A percentile compares a stretch with the other conserved stretches of the same genome.
These are phyloP conservation scores for Nannizzia gypsea DNA, from an alignment of 2,329 filamentous ascomycete species.

Conservation along the genomic window DNA sequence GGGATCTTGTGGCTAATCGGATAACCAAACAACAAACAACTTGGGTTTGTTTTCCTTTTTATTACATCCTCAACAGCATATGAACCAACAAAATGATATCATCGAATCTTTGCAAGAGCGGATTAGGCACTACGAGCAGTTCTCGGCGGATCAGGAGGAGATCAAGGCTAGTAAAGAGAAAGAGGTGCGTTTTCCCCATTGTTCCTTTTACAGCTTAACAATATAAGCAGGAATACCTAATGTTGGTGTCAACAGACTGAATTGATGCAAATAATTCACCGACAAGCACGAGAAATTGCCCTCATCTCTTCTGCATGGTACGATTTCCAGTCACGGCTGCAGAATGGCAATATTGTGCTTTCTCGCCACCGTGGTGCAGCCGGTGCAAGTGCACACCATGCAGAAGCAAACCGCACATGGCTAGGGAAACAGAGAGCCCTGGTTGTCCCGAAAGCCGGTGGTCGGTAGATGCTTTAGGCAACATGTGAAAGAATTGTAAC, in stretches of 20 bases:
- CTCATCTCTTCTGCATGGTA: constrained; percentile 39
- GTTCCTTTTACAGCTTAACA: neutral
- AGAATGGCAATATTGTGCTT: constrained; percentile 33
- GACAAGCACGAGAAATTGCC: constrained; percentile 33
- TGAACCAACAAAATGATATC: constrained; percentile 32
- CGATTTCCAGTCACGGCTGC: constrained; percentile 35
- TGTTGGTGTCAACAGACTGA: constrained; percentile 22
- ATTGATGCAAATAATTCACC: constrained; percentile 30
- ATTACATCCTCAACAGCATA: constrained; percentile 24
- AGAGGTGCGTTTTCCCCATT: constrained; percentile 23
- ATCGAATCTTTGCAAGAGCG: constrained; percentile 33
- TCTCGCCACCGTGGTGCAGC: constrained; percentile 29
- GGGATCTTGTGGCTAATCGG: constrained; percentile 13
- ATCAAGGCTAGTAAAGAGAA: constrained; percentile 29
- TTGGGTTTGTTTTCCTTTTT: constrained; percentile 4
- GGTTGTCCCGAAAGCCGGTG: constrained; percentile 23
- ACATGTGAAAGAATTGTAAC: neutral
- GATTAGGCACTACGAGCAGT: constrained; percentile 30
- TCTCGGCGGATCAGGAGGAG: constrained; percentile 26
- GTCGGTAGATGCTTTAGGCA: neutral
- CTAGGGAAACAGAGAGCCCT: constrained; percentile 34
- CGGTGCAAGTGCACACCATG: constrained; percentile 19
- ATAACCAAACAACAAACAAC: constrained; percentile 4
- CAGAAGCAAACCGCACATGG: constrained; percentile 34
- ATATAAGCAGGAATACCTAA: neutral